These are phyloP conservation scores for Macadamia integrifolia DNA, from an alignment of 164 flowering plant species.

Conservation along the genomic window DNA sequence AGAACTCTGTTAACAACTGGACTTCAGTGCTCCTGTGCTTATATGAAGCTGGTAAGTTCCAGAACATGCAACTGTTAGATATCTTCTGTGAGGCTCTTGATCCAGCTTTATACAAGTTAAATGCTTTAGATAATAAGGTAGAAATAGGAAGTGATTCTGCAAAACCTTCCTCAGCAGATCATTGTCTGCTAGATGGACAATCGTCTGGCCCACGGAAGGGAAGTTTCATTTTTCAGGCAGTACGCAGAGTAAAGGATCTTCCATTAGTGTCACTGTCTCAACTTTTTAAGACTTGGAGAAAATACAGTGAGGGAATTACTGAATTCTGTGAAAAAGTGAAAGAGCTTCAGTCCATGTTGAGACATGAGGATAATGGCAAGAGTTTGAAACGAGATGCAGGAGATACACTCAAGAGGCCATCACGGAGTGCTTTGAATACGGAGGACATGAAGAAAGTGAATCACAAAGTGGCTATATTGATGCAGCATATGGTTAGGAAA, in stretches of 20 bases:
- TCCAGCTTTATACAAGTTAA: conserved; percentile 33
- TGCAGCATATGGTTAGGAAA: conserved; percentile 51
- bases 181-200: conserved; percentile 11
- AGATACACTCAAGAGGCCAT: conserved; percentile 39
- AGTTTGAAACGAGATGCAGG: conserved; percentile 22
- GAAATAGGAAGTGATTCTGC: conserved; percentile 12
- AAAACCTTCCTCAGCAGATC: conserved; percentile 17
- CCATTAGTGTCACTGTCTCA: conserved; percentile 33
- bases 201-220: conserved; percentile 21
- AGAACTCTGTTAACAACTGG: conserved; percentile 50
- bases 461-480: conserved; percentile 43
- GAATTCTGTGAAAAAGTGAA: conserved; percentile 63
- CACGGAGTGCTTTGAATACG: conserved; percentile 35
- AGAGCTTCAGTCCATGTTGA: conserved; percentile 41
- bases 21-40: conserved; percentile 57
- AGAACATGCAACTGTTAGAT: conserved; percentile 52
- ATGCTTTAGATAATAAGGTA: conserved; percentile 18
- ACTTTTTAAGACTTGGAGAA: conserved; percentile 57
- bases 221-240: conserved; percentile 33
- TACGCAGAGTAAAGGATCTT: conserved; percentile 64
- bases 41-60: conserved; percentile 61
- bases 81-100: conserved; percentile 73
- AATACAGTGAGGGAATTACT: conserved; percentile 28
- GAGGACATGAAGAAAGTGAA: conserved; percentile 23
- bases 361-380: conserved; percentile 32